Conservation (phyloP, 192 early-diverging fungal species). For the Backusella luteola region DNA sequence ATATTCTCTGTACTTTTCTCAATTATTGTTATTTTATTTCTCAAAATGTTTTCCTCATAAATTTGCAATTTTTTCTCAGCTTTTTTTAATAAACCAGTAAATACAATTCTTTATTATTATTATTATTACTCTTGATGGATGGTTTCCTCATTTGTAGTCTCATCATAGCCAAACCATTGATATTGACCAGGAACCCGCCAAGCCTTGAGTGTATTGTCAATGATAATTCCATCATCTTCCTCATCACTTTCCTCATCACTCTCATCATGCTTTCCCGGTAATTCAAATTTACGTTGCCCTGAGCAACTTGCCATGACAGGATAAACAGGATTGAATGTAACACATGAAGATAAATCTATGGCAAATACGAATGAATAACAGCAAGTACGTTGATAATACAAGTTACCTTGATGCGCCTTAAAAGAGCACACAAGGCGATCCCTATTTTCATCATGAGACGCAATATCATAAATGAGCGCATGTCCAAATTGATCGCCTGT, state of each 20-base stretch:
- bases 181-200: constrained; percentile 38
- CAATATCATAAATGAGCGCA: constrained; percentile 36
- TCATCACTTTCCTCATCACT: background rate
- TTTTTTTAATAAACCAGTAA: no score
- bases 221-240: background rate
- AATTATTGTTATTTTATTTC: no score
- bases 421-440: background rate
- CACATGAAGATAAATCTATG: constrained; percentile 57
- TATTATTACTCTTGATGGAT: no score
- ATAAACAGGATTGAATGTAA: constrained; percentile 61
- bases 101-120: no score
- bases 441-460: constrained; percentile 11
- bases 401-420: constrained; percentile 20
- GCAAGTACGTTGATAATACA: background rate
- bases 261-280: background rate
- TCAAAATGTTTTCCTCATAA: no score
- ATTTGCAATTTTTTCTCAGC: no score
- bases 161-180: constrained; percentile 10
- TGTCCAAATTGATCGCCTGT: constrained; percentile 61
- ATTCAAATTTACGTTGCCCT: constrained; percentile 63
- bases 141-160: background rate
- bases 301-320: constrained; percentile 69
- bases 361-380: background rate
- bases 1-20: no score
- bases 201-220: constrained; percentile 45